Percentiles rank a stretch among this genome's conserved stretches.
phyloP scores from a whole-genome alignment of 768 basidiomycete species.

The Candolleomyces efflorescens region DNA sequence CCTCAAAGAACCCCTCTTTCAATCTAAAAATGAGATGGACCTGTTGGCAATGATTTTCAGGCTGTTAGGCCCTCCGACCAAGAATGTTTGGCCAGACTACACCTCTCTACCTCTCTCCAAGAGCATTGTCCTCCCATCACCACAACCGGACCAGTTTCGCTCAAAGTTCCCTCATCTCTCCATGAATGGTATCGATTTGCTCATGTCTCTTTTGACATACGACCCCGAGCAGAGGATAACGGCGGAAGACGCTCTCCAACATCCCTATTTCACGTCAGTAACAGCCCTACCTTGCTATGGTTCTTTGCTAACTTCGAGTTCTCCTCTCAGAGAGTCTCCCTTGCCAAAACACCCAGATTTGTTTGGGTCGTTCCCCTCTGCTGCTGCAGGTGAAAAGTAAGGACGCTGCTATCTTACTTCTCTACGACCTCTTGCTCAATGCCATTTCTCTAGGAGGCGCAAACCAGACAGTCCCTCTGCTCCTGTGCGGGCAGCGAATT shows the following conservation, averaged over 20 bases:
- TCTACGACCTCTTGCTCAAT: neutral
- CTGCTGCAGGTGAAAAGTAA: constrained; percentile 94
- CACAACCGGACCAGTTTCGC: constrained; percentile 72
- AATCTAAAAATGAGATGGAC: constrained; percentile 93
- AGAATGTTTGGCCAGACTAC: constrained; percentile 83
- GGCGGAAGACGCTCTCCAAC: constrained; percentile 85
- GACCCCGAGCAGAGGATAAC: constrained; percentile 84
- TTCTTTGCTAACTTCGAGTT: neutral
- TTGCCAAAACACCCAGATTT: constrained; percentile 94
- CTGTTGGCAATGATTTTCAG: constrained; percentile 93
- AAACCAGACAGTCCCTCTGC: constrained; percentile 81
- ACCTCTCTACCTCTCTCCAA: constrained; percentile 75
- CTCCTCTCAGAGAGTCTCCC: constrained; percentile 72
- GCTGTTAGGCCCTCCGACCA: constrained; percentile 90
- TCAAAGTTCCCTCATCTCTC: constrained; percentile 86
- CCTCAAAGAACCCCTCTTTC: constrained; percentile 94
- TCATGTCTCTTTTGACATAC: constrained; percentile 80
- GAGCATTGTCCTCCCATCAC: constrained; percentile 68
- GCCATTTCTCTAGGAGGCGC: constrained; percentile 47
- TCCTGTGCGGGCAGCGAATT: constrained; percentile 65
- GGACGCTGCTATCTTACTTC: constrained; percentile 15
- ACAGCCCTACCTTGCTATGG: neutral
- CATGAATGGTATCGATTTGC: constrained; percentile 76
- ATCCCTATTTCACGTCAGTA: constrained; percentile 86
- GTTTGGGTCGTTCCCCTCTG: constrained; percentile 93